Evolutionary conservation across 208 protist genomes (phyloP), one percentile per base, ranked within the genome.

Genomic region (Crithidia sp.): DNA sequence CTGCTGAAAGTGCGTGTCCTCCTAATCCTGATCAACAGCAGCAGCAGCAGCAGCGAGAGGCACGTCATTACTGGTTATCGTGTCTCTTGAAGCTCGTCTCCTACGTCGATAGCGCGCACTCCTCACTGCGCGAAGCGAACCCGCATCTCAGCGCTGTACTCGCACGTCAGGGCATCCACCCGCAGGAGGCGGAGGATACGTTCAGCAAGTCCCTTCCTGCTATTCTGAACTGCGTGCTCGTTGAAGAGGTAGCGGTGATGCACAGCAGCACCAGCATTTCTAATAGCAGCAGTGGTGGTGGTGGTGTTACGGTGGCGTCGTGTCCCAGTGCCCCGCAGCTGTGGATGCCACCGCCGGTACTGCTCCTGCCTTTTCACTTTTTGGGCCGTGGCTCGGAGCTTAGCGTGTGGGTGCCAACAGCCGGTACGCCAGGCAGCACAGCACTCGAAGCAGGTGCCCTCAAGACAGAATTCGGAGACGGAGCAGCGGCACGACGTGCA

Each of bases 211-310:
- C 84, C 7, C 52, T 89, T 37, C 86, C 89, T 5, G 86, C 81
- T 72, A 94, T 94, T 62, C 58, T 91, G 7, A 83, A 79, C 71
- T 91, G 86, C 63, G 74, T 86, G 4, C 66, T 94, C 1, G 70
- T 85, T 5, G 86, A 94, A 47, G 86, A 94, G 71, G 80, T 76
- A 41, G 86, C 91, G 67, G 80, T 73, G 17, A 58, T 67, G 61
- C 62, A 71, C 10, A 60, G 17, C 28, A 28, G 28, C 28, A 28
- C 28, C 28, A 28, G 28, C 28, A 28, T 28, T 28, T 28, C 28
- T 28, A 28, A 28, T 1, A 28, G 1, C 28, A 1, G 28, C 28
- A 28, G 28, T 1, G 1, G 28, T 28, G 28, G 28, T 28, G 28
- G 28, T 28, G 28, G 28, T 28, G 28, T 1, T 28, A 28, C 28